Percentiles rank a stretch among this genome's conserved stretches.
phyloP scores from a whole-genome alignment of 129 eudicot species.

The Silybum marianum region DNA sequence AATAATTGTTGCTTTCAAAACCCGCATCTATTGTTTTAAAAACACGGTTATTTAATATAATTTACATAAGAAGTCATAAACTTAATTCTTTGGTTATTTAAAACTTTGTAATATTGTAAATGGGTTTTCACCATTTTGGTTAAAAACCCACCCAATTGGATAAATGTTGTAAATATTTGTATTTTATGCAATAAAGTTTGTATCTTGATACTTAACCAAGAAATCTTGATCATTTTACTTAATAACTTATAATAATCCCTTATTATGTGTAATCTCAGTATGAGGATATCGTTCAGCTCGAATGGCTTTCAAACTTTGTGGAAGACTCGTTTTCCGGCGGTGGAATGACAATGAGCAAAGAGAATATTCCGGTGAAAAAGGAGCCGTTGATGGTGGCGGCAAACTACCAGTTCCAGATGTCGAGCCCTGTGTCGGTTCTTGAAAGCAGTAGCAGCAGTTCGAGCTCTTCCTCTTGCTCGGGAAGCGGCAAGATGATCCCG shows the following conservation, averaged over 20 bases:
- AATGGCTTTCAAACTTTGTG: constrained; percentile 89
- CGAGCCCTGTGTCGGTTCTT: constrained; percentile 88
- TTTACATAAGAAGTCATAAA: constrained; percentile 24
- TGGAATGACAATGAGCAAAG: constrained; percentile 65
- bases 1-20: constrained; percentile 27
- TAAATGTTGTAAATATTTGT: too few relatives aligned
- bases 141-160: too few relatives aligned
- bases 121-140: too few relatives aligned
- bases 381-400: constrained; percentile 24
- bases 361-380: constrained; percentile 28
- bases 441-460: constrained; percentile 85
- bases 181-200: neutral
- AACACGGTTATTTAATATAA: constrained; percentile 14
- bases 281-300: constrained; percentile 84
- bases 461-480: constrained; percentile 62
- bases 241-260: neutral
- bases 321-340: constrained; percentile 85
- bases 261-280: constrained; percentile 43
- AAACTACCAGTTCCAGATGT: constrained; percentile 58
- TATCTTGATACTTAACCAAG: neutral
- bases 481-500: constrained; percentile 41
- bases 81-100: neutral
- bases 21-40: constrained; percentile 33
- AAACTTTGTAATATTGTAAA: too few relatives aligned
- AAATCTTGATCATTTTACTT: constrained; percentile 10